A percentile compares a stretch with the other conserved stretches of the same genome.
Conservation (phyloP, 768 basidiomycete species). For the Tylopilus intermedius region DNA sequence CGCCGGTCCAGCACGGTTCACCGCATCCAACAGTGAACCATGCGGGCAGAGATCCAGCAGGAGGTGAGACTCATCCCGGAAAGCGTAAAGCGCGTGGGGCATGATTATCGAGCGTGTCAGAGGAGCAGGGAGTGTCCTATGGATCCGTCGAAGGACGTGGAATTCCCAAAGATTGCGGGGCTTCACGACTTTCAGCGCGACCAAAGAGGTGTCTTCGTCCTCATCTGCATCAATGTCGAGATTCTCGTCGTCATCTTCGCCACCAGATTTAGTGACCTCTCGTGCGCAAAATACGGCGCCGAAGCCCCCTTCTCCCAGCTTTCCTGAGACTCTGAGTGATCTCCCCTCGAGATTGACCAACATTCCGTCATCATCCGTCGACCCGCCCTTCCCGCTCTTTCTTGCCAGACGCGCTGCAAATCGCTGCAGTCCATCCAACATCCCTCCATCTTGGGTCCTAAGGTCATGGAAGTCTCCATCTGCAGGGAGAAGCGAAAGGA, state of each 20-base stretch:
- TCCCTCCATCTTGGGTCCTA: conserved; percentile 46
- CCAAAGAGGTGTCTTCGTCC: conserved; percentile 49
- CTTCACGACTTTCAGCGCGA: conserved; percentile 89
- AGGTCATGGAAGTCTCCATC: conserved; percentile 63
- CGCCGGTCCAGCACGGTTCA: conserved; percentile 75
- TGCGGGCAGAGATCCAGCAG: conserved; percentile 85
- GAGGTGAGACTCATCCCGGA: conserved; percentile 84
- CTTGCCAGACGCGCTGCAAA: conserved; percentile 48
- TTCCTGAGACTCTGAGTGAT: conserved; percentile 69
- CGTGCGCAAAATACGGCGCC: conserved; percentile 90
- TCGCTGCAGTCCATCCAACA: conserved; percentile 68
- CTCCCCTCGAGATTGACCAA: conserved; percentile 58
- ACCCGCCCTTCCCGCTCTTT: conserved; percentile 31
- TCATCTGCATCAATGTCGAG: conserved; percentile 46
- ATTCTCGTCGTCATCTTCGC: conserved; percentile 40
- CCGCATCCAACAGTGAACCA: conserved; percentile 86
- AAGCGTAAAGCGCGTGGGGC: conserved; percentile 79
- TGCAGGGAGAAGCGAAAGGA: conserved; percentile 59
- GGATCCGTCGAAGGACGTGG: conserved; percentile 74
- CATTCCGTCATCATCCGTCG: conserved; percentile 38
- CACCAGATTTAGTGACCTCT: conserved; percentile 42
- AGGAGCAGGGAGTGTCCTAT: conserved; percentile 54
- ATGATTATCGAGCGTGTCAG: conserved; percentile 66
- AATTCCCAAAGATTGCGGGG: conserved; percentile 93
- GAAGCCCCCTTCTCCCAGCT: conserved; percentile 95